A percentile compares a stretch with the other conserved stretches of the same genome.
Conservation (phyloP, 257 asterid species). For the Thymus quinquecostatus region DNA sequence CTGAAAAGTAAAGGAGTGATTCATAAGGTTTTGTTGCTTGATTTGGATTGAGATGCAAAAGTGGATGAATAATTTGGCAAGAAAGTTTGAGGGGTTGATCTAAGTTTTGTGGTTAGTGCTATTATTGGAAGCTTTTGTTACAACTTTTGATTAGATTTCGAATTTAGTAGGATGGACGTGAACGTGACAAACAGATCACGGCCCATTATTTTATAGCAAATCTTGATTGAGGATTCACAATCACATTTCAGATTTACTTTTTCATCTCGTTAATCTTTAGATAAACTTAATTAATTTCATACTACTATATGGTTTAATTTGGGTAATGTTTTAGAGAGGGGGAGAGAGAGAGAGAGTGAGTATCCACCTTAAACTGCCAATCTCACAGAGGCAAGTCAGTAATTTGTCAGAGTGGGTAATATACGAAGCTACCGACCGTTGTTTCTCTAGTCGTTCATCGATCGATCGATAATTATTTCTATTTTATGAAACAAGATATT, state of each 20-base stretch:
- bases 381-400: not conserved
- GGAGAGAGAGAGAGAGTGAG: too few relatives aligned
- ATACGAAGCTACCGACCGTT: not conserved
- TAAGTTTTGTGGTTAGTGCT: not conserved
- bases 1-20: too few relatives aligned
- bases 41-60: not conserved
- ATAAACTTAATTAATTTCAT: not conserved
- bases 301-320: too few relatives aligned
- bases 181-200: constrained; percentile 13
- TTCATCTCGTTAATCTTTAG: not conserved
- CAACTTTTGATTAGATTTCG: not conserved
- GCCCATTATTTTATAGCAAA: not conserved
- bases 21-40: not conserved
- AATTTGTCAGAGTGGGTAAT: not conserved
- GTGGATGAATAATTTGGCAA: not conserved
- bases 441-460: too few relatives aligned
- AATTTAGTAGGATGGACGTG: not conserved
- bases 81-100: not conserved
- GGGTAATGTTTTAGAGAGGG: too few relatives aligned
- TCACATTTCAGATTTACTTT: not conserved
- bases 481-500: too few relatives aligned
- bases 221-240: constrained; percentile 8
- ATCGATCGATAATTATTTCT: too few relatives aligned
- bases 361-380: too few relatives aligned
- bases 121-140: not conserved